Base-by-base conservation (phyloP, 2,329 filamentous ascomycete genomes). In the Neopestalotiopsis sp. region DNA sequence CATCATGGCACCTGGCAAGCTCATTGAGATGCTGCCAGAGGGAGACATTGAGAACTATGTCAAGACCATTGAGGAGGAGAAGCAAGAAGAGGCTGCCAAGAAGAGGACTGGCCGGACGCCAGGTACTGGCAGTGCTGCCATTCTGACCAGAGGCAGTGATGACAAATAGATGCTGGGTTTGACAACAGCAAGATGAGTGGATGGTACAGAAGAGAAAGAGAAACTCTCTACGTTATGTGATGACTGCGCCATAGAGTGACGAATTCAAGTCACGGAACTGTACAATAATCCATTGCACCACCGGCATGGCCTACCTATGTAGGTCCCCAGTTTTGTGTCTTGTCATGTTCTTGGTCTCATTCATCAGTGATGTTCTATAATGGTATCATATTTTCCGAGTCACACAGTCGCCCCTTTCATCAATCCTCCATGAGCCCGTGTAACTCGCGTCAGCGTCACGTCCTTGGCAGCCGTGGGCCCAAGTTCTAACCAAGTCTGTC, bases 21-120 rank as follows among this genome's bases (percentile, higher is more conserved):
- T 88, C 17, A 90, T 99, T 72, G 95, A 98, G 86, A 95, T 97
- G 90, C 88, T 99, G 75, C 94, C 94, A 2, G 92, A 95, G 40
- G 95, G 98, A 81, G 94, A 97, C 78, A 99, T 99, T 78, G 96
- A 99, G 86, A 89, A 90, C 75, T 98, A 97, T 78, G 97, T 99
- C 78, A 98, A 98, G 90, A 96, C 90, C 83, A 99, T 99, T 81
- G 97, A 99, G 86, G 93, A 95, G 77, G 97, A 99, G 89, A 99
- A 99, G 89, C 95, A 97, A 80, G 96, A 98, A 82, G 96, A 99
- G 86, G 95, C 95, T 30, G 94, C 94, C 56, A 97, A 94, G 89
- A 97, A 97, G 91, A 97, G 97, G 91, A 93, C 90, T 59, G 92
- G 93, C 69, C 87, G 91, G 75, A 88, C 89, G 71, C 88, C 90